Percentiles rank a stretch among this genome's conserved stretches.
These are phyloP conservation scores for Pleomassaria siparia DNA, from an alignment of 2,329 filamentous ascomycete species.

Conservation along the genomic window DNA sequence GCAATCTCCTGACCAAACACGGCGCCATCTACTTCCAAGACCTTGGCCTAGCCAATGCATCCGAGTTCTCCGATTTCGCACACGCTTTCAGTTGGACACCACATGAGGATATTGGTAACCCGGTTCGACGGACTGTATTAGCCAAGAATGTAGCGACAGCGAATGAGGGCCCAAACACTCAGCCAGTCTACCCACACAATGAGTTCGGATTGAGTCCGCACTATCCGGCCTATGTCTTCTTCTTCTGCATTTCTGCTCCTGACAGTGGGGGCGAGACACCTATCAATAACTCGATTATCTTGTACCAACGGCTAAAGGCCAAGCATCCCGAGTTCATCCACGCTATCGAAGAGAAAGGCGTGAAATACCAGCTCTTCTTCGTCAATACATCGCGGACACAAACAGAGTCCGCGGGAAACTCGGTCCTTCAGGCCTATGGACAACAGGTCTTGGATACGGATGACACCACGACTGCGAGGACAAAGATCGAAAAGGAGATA, in stretches of 20 bases:
- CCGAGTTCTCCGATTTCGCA: conserved; percentile 14
- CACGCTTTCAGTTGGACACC: conserved; percentile 13
- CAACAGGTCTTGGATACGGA: conserved; percentile 11
- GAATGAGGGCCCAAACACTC: conserved; percentile 15
- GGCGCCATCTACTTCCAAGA: conserved; percentile 14
- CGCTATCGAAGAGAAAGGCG: conserved; percentile 8
- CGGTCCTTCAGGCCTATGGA: conserved; percentile 14
- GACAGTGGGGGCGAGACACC: conserved; percentile 14
- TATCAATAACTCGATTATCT: conserved; percentile 13
- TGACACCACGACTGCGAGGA: conserved; percentile 8
- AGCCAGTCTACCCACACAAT: conserved; percentile 17
- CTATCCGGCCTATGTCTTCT: conserved; percentile 15
- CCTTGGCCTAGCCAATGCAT: not conserved
- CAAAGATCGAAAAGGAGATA: conserved; percentile 12
- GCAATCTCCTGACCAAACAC: conserved; percentile 9
- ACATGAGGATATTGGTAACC: conserved; percentile 17
- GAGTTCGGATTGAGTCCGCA: conserved; percentile 17
- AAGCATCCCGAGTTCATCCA: conserved; percentile 13
- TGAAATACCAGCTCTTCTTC: conserved; percentile 13
- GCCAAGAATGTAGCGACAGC: conserved; percentile 14
- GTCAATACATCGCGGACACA: conserved; percentile 1
- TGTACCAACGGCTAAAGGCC: conserved; percentile 9
- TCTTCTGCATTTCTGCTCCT: conserved; percentile 11
- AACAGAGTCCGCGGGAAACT: conserved; percentile 8
- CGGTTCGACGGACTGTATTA: conserved; percentile 7